Evolutionary conservation across 208 protist genomes (phyloP).

Genomic region (Leishmania lainsoni): DNA sequence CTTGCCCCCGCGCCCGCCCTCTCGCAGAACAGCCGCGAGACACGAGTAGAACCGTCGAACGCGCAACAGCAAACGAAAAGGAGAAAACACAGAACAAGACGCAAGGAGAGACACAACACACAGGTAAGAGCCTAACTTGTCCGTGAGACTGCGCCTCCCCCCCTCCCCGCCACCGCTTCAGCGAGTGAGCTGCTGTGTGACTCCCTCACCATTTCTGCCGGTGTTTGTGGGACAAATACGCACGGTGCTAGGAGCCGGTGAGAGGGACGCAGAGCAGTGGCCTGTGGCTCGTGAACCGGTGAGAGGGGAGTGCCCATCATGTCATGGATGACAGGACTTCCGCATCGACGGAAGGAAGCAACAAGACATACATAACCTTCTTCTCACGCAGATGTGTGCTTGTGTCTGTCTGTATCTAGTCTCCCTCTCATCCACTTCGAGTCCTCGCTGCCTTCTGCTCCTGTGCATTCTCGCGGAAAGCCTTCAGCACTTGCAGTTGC

Average conservation of each 20-base stretch:
- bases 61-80: not conserved
- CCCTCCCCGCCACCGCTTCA: not conserved
- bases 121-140: slow-evolving; percentile 1
- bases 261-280: not conserved
- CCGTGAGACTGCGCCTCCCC: not conserved
- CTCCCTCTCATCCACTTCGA: not conserved
- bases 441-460: slow-evolving; percentile 9
- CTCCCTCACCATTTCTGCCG: not conserved
- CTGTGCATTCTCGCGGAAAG: slow-evolving; percentile 18
- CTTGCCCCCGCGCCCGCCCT: too few relatives aligned
- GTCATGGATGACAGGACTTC: slow-evolving; percentile 1
- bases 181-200: not conserved
- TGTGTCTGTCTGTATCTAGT: not conserved
- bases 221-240: not conserved
- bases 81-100: not conserved
- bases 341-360: not conserved
- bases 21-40: not conserved
- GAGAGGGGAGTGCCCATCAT: not conserved
- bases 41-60: not conserved
- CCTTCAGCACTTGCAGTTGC: slow-evolving; percentile 41
- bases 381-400: not conserved
- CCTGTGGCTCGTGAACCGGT: not conserved
- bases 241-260: not conserved
- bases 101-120: not conserved
- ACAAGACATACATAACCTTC: not conserved